Evolutionary conservation across 108 stramenopile genomes (phyloP).

Genomic region (Seminavis robusta): DNA sequence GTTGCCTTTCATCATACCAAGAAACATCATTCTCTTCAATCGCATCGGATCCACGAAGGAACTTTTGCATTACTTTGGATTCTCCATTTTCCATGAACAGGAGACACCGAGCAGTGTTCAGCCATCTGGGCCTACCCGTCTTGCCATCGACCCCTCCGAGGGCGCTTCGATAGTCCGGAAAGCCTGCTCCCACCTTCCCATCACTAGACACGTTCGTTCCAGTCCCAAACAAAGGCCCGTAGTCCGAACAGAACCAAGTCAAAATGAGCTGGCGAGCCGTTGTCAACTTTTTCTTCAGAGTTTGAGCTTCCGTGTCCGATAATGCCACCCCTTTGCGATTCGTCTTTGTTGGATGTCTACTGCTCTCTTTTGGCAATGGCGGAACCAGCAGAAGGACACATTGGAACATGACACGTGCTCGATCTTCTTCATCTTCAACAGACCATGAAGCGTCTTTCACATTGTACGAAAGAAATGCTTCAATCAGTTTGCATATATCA

Average conservation of each 20-base stretch:
- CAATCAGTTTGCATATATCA: conserved; percentile 40
- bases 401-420: conserved; percentile 58
- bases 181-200: conserved; percentile 42
- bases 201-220: conserved; percentile 14
- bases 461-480: conserved; percentile 29
- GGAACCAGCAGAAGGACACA: conserved; percentile 39
- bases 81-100: conserved; percentile 49
- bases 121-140: conserved; percentile 24
- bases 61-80: conserved; percentile 34
- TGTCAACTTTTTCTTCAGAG: conserved; percentile 1
- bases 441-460: conserved; percentile 23
- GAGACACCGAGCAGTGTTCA: conserved; percentile 42
- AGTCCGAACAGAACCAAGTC: conserved; percentile 55
- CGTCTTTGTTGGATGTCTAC: too few relatives aligned
- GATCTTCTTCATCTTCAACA: conserved; percentile 33
- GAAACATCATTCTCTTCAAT: conserved; percentile 7
- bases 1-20: conserved; percentile 27
- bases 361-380: background rate
- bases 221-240: conserved; percentile 22
- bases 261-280: conserved; percentile 27
- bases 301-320: background rate
- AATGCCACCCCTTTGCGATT: too few relatives aligned
- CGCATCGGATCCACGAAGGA: conserved; percentile 4
- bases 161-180: conserved; percentile 41
- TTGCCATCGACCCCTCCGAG: conserved; percentile 23